Evolutionary conservation across 2,329 filamentous ascomycete species (phyloP).

Genomic region (Fusarium paranaense): DNA sequence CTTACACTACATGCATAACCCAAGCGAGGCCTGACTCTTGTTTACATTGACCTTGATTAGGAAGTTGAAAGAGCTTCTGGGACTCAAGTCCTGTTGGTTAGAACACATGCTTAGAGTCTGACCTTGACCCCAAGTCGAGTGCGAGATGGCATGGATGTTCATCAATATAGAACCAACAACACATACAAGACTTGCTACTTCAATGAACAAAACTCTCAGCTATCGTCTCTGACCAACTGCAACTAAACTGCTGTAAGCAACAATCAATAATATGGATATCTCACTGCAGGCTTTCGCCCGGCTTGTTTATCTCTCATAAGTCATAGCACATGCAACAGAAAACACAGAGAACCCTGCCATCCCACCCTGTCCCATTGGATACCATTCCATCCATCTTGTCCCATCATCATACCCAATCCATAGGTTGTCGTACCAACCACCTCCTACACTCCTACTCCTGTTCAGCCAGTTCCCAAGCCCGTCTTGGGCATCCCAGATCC

Average conservation of each 20-base stretch:
- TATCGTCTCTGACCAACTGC: neutral
- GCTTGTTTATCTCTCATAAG: constrained; percentile 46
- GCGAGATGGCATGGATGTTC: neutral
- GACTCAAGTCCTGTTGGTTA: neutral
- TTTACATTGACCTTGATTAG: neutral
- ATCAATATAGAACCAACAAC: neutral
- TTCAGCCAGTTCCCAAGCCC: constrained; percentile 12
- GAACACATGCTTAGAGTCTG: neutral
- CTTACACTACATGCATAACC: neutral
- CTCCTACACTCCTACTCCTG: constrained; percentile 21
- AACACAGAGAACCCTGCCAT: constrained; percentile 32
- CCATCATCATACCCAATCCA: neutral
- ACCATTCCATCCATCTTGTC: neutral
- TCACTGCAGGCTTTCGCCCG: constrained; percentile 35
- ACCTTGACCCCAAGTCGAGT: neutral
- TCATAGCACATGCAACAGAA: constrained; percentile 42
- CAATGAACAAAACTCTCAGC: neutral
- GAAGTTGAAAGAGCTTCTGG: neutral
- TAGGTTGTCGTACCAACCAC: constrained; percentile 7
- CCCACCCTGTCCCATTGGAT: constrained; percentile 23
- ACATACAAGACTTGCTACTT: neutral
- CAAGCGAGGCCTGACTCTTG: neutral
- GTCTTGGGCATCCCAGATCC: constrained; percentile 6
- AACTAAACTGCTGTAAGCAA: constrained; percentile 13
- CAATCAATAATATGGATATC: constrained; percentile 41